Conservation (phyloP, 805 yeast species). For the Zygoascus bituminiphila region DNA sequence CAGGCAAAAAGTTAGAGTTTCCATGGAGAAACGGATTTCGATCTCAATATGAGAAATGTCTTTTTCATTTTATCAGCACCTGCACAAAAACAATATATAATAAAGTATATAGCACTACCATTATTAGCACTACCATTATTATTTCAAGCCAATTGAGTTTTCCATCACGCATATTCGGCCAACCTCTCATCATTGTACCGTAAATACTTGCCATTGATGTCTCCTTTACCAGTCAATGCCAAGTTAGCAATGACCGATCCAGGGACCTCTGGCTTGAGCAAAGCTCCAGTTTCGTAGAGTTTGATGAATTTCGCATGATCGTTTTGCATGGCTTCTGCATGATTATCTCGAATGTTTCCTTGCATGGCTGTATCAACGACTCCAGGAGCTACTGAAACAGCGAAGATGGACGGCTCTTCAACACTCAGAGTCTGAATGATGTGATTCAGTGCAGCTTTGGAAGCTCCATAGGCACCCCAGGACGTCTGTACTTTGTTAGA, state of each 20-base stretch:
- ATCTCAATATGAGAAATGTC: too few relatives aligned
- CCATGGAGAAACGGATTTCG: too few relatives aligned
- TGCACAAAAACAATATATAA: too few relatives aligned
- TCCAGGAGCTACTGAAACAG: constrained; percentile 85
- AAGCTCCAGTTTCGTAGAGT: constrained; percentile 46
- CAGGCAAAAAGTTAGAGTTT: too few relatives aligned
- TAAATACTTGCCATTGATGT: constrained; percentile 58
- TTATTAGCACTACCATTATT: too few relatives aligned
- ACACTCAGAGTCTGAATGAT: constrained; percentile 56
- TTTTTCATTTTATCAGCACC: too few relatives aligned
- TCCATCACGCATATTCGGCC: constrained; percentile 5
- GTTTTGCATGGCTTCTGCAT: constrained; percentile 22
- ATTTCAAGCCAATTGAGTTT: too few relatives aligned
- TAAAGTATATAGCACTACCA: too few relatives aligned
- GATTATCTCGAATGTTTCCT: constrained; percentile 52
- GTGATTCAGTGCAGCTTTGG: constrained; percentile 87
- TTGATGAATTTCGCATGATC: constrained; percentile 55
- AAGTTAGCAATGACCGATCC: constrained; percentile 62
- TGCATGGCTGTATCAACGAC: constrained; percentile 93
- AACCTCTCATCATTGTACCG: constrained; percentile 37
- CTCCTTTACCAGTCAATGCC: constrained; percentile 52
- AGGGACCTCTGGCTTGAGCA: constrained; percentile 64
- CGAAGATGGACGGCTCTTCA: constrained; percentile 55
- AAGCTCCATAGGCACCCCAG: constrained; percentile 89
- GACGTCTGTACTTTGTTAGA: constrained; percentile 35